Evolutionary conservation across 371 early-diverging fungal species (phyloP), one percentile per base, ranked within the genome.

Genomic region (Apophysomyces trapeziformis): DNA sequence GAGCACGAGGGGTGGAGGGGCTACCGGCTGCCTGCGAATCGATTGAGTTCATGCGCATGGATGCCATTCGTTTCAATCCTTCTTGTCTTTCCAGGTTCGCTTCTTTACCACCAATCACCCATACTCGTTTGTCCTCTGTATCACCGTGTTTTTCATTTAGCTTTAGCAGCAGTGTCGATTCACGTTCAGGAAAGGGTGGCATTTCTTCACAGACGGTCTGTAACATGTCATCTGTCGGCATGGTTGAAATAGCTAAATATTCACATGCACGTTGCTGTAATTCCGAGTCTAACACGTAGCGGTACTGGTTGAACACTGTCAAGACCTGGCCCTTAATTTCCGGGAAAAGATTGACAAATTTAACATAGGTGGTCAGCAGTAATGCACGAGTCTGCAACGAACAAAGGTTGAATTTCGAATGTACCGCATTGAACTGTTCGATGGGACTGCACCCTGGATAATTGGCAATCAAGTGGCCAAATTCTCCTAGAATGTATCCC

Each of bases 241-340:
- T 79, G 1, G 89, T 91, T 11, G 90, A 90, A 47, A 99, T 82
- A 1, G 95, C 87, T 54, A 96, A 85, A 78, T 98, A 99, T 77
- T 99, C 99, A 67, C 93, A 93, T 0, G 98, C 97, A 43, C 99
- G 89, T 72, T 98, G 97, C 75, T 97, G 97, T 26, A 99, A 74
- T 80, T 99, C 99, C 2, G 92, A 89, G 74, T 98, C 97, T 65
- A 97, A 71, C 0, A 95, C 95, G 64, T 92, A 88, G 38, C 91
- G 87, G 67, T 93, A 94, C 46, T 91, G 90, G 64, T 93, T 87
- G 61, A 99, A 91, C 5, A 97, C 93, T 5, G 87, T 76, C 57
- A 94, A 65, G 35, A 97, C 88, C 37, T 95, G 92, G 4, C 88
- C 89, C 71, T 95, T 95, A 76, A 98, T 95, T 73, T 99, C 98